These are phyloP conservation scores for Vigna mungo DNA, from an alignment of 306 rosid species.

Conservation along the genomic window DNA sequence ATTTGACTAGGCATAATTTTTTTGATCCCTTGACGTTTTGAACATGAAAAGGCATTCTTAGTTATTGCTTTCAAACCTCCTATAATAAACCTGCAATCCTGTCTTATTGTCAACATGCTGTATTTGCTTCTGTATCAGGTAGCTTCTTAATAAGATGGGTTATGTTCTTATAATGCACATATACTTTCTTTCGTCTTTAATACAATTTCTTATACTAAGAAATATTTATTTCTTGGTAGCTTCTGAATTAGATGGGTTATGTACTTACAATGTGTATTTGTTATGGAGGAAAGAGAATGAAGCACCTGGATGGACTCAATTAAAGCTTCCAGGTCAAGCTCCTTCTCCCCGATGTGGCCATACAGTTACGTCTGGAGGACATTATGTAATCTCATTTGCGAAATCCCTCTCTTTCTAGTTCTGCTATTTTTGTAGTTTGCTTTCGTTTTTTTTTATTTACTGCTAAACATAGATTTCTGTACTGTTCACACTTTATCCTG, in stretches of 20 bases:
- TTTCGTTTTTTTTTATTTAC: background rate
- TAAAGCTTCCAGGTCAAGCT: slow-evolving; percentile 98
- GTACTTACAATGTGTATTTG: slow-evolving; percentile 53
- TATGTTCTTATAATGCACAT: slow-evolving; percentile 42
- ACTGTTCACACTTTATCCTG: slow-evolving; percentile 8
- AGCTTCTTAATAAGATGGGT: slow-evolving; percentile 36
- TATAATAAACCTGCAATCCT: too few species aligned
- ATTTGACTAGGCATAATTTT: too few species aligned
- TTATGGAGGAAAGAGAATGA: slow-evolving; percentile 93
- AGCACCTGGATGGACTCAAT: slow-evolving; percentile 96
- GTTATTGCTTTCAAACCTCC: too few species aligned
- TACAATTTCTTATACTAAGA: slow-evolving; percentile 15
- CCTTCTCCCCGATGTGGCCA: slow-evolving; percentile 97
- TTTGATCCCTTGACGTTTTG: too few species aligned
- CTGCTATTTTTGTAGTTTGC: slow-evolving; percentile 13
- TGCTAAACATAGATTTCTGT: slow-evolving; percentile 27
- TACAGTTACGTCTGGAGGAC: slow-evolving; percentile 86
- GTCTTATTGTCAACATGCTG: too few species aligned
- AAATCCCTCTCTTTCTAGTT: slow-evolving; percentile 31
- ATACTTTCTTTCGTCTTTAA: slow-evolving; percentile 8
- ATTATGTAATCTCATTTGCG: slow-evolving; percentile 64
- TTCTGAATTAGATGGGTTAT: slow-evolving; percentile 34
- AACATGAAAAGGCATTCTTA: too few species aligned
- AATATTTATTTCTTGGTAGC: slow-evolving; percentile 11
- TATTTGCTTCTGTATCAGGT: background rate